phyloP scores from a whole-genome alignment of 2,329 filamentous ascomycete genomes.

The Ampelomyces quisqualis region DNA sequence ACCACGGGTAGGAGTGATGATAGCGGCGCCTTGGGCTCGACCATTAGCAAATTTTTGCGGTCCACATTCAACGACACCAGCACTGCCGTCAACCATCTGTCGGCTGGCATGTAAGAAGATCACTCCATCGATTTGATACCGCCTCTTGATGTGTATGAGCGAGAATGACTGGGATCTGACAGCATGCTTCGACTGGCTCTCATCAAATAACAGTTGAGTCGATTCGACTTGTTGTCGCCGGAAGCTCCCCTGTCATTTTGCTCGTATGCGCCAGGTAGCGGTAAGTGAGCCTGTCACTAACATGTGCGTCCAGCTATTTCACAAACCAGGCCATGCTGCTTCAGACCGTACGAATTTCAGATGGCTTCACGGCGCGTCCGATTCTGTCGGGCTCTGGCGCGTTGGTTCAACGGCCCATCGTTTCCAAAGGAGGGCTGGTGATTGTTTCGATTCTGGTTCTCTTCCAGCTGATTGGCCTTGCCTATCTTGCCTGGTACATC shows the following conservation, averaged over 20 bases:
- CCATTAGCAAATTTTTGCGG: background rate
- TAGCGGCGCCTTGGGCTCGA: background rate
- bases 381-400: slow-evolving; percentile 2
- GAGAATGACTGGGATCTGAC: too few species aligned
- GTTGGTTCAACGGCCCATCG: background rate
- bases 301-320: slow-evolving; percentile 1
- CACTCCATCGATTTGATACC: too few species aligned
- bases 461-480: slow-evolving; percentile 9
- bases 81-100: too few species aligned
- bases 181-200: too few species aligned
- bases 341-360: slow-evolving; percentile 3
- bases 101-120: too few species aligned
- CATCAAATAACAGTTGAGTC: too few species aligned
- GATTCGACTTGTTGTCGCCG: too few species aligned
- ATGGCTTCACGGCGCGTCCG: slow-evolving; percentile 4
- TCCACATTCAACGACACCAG: slow-evolving; percentile 1
- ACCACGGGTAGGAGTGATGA: too few species aligned
- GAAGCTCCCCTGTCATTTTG: too few species aligned
- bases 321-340: slow-evolving; percentile 10
- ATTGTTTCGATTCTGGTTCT: slow-evolving; percentile 6
- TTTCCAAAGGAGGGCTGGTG: background rate
- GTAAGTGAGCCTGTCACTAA: too few species aligned
- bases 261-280: too few species aligned
- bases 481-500: slow-evolving; percentile 10
- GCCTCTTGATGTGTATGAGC: too few species aligned